A percentile compares a stretch with the other conserved stretches of the same genome.
These are phyloP conservation scores for Meyerozyma athensensis DNA, from an alignment of 1,139 yeast genomes.

Conservation along the genomic window DNA sequence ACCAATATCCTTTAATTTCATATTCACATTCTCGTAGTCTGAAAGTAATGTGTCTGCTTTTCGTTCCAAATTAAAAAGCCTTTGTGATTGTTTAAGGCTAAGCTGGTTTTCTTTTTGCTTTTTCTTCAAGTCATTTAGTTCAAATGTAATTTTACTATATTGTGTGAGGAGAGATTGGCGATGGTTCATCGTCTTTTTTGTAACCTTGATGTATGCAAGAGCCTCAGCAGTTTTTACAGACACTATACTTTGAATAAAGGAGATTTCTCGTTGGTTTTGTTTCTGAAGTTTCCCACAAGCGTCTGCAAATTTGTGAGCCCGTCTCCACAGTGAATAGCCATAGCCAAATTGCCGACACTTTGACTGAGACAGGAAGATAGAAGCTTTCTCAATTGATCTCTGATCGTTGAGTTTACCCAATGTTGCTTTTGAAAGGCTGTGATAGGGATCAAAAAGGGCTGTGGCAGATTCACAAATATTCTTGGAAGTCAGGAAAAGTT, in stretches of 20 bases:
- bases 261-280: not conserved
- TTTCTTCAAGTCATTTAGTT: conserved; percentile 21
- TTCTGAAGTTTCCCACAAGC: not conserved
- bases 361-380: not conserved
- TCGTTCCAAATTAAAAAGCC: conserved; percentile 26
- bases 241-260: not conserved
- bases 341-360: not conserved
- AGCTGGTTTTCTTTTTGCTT: conserved; percentile 21
- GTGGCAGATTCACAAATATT: conserved; percentile 16
- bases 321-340: not conserved
- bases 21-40: conserved; percentile 28
- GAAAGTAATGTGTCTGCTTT: conserved; percentile 24
- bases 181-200: conserved; percentile 23
- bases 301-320: not conserved
- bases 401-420: not conserved
- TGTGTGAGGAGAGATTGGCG: conserved; percentile 32
- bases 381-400: not conserved
- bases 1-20: conserved; percentile 31
- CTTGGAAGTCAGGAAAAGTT: conserved; percentile 15
- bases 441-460: conserved; percentile 25
- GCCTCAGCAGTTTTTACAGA: conserved; percentile 7
- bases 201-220: conserved; percentile 14
- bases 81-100: conserved; percentile 27
- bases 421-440: conserved; percentile 8
- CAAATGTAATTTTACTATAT: conserved; percentile 27